These are phyloP conservation scores for Chaetomium globosum DNA, from an alignment of 2,329 filamentous ascomycete species.

Conservation along the genomic window DNA sequence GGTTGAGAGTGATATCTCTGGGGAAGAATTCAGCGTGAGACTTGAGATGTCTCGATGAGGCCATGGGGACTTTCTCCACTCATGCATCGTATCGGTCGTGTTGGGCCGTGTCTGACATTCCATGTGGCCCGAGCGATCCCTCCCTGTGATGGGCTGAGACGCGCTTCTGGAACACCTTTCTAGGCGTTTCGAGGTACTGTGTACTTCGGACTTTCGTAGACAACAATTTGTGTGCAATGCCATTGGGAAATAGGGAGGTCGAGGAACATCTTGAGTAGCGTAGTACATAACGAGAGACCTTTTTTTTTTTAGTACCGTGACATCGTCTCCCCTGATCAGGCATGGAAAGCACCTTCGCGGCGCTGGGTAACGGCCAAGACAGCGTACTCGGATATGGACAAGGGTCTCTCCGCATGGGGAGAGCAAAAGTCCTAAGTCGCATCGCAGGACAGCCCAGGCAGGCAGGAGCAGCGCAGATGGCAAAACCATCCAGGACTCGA, in stretches of 20 bases:
- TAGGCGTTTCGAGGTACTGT: no score
- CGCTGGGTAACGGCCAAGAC: no score
- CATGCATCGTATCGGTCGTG: slow-evolving; percentile 5
- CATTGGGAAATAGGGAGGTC: background rate
- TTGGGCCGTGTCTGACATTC: background rate
- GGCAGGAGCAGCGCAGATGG: background rate
- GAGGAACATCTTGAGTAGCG: background rate
- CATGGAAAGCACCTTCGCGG: no score
- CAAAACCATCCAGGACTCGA: background rate
- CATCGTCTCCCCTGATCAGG: background rate
- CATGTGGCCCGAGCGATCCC: background rate
- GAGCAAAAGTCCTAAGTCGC: background rate
- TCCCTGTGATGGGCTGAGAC: background rate
- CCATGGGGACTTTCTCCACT: background rate
- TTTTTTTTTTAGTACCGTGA: background rate
- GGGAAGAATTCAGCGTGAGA: background rate
- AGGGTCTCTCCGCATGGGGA: background rate
- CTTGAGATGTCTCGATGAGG: background rate
- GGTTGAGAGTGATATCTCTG: background rate
- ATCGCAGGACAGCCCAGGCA: background rate
- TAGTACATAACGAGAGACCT: background rate
- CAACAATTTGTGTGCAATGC: background rate
- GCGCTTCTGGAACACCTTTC: background rate
- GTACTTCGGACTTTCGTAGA: background rate
- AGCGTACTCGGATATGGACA: no score